Evolutionary conservation across 2,329 filamentous ascomycete genomes (phyloP).

Genomic region (Cadophora malorum): DNA sequence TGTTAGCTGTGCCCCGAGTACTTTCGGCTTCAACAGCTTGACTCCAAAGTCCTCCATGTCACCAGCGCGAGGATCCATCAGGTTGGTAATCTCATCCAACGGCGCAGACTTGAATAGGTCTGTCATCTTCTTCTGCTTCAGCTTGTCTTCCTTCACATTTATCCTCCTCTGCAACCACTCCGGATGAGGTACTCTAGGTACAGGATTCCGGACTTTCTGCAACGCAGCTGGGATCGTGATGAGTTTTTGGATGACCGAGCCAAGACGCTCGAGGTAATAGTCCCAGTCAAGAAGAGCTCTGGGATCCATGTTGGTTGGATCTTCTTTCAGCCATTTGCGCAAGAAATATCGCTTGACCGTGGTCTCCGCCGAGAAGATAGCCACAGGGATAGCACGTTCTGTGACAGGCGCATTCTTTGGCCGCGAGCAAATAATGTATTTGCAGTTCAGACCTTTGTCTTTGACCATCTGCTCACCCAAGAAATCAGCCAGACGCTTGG

Average conservation of each 20-base stretch:
- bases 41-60: conserved; percentile 86
- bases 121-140: conserved; percentile 99
- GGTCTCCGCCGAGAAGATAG: conserved; percentile 95
- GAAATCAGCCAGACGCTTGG: conserved; percentile 93
- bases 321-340: conserved; percentile 94
- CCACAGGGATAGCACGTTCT: conserved; percentile 90
- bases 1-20: conserved; percentile 58
- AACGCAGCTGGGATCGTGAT: conserved; percentile 98
- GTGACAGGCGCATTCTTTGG: conserved; percentile 92
- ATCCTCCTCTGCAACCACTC: conserved; percentile 97
- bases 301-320: conserved; percentile 89
- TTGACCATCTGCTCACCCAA: conserved; percentile 98
- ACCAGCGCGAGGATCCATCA: conserved; percentile 58
- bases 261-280: conserved; percentile 94
- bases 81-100: conserved; percentile 75
- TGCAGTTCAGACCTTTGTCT: conserved; percentile 98
- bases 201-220: conserved; percentile 93
- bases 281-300: conserved; percentile 92
- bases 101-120: conserved; percentile 82
- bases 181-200: conserved; percentile 90
- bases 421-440: conserved; percentile 94
- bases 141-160: conserved; percentile 92
- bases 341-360: conserved; percentile 87
- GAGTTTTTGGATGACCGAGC: conserved; percentile 97
- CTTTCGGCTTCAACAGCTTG: conserved; percentile 70